Base-by-base conservation (phyloP, 345 rosid genomes). In the Clausena lansium region DNA sequence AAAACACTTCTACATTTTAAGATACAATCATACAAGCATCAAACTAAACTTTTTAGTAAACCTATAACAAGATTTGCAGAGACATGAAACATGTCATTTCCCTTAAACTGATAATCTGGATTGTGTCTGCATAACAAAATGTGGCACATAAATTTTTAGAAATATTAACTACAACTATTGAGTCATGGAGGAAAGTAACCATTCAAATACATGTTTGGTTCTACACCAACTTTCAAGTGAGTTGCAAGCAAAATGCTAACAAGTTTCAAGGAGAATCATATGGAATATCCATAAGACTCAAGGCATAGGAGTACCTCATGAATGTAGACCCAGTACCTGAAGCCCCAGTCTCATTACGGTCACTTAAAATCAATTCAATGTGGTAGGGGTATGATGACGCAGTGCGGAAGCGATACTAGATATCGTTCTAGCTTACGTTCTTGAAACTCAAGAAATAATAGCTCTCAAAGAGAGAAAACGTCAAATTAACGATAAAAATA, bases 121-220 rank as follows among this genome's bases (percentile, higher is more conserved):
- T 9, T 45, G 6, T 38, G 58, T 32, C 60, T 6, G 39, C 41
- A 45, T 62, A 45, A 41, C n/a, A 30, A 62, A 59, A 74, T 6
- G 45, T 62, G 17, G 60, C n/a, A 74, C 30, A 74, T 74, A 62
- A 30, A 27, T 8, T 74, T 28, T 55, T 25, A 8, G 35, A 64
- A 76, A 61, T 67, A 79, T 33, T 58, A 36, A 65, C 25, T 10
- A 74, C 5, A 20, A 61, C 67, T 8, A 74, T 9, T n/a, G 22
- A 38, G 27, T 33, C n/a, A 71, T 13, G 25, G 57, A 60, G 67
- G 5, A 38, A 2, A 24, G 20, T 5, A 9, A 63, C 10, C 7
- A 25, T 60, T 38, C 54, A 73, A 24, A 59, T 25, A 28, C 25
- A 36, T 14, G 57, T 35, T 58, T 36, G 35, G 19, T 58, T 30